These are phyloP conservation scores for Dendryphion nanum DNA, from an alignment of 2,329 filamentous ascomycete genomes.

Conservation along the genomic window DNA sequence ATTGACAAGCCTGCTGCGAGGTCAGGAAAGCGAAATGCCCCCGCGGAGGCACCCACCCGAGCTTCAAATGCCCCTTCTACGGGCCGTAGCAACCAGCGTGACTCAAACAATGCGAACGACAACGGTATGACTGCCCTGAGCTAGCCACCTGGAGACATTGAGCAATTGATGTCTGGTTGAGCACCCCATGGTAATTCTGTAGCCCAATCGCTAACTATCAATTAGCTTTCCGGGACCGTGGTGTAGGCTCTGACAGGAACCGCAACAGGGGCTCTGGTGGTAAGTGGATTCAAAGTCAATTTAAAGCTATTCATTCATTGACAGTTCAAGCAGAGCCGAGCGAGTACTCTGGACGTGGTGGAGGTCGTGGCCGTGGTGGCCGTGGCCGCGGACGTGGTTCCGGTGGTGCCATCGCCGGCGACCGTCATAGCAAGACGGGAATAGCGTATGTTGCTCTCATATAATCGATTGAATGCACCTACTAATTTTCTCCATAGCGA, in stretches of 20 bases:
- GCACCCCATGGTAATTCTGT: not conserved
- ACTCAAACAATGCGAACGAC: constrained; percentile 72
- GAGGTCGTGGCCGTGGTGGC: constrained; percentile 44
- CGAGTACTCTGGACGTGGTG: constrained; percentile 14
- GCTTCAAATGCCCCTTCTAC: constrained; percentile 23
- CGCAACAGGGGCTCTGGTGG: constrained; percentile 59
- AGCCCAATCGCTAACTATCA: constrained; percentile 16
- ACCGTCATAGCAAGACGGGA: constrained; percentile 63
- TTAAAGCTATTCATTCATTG: too few species aligned
- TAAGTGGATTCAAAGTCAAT: constrained; percentile 13
- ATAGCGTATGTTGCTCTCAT: constrained; percentile 50
- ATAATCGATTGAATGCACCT: constrained; percentile 14
- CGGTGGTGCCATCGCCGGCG: constrained; percentile 46
- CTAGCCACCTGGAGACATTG: not conserved
- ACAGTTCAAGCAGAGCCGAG: not conserved
- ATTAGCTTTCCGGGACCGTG: constrained; percentile 85
- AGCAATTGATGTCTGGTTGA: constrained; percentile 2
- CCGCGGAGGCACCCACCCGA: constrained; percentile 64
- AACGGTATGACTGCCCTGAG: constrained; percentile 61
- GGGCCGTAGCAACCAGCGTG: constrained; percentile 43
- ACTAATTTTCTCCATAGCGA: constrained; percentile 52
- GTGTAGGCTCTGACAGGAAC: constrained; percentile 78
- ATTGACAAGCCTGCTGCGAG: constrained; percentile 79
- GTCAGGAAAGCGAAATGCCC: constrained; percentile 82
- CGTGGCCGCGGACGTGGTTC: constrained; percentile 48